Percentiles rank a stretch among this genome's conserved stretches.
These are phyloP conservation scores for Aureobasidium sp. DNA, from an alignment of 2,329 filamentous ascomycete genomes.

Conservation along the genomic window DNA sequence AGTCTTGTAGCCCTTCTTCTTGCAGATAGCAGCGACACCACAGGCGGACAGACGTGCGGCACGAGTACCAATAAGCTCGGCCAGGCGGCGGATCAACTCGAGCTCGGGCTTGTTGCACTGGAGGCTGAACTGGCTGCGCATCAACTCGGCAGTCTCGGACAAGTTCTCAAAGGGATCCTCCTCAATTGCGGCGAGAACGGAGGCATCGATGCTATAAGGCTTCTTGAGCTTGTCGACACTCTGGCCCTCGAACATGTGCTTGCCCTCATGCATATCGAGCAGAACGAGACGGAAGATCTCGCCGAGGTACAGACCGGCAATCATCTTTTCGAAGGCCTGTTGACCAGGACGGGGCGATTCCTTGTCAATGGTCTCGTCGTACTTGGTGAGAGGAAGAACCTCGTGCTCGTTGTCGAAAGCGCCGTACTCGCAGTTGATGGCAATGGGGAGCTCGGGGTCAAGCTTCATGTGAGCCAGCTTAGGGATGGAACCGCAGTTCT, in stretches of 20 bases:
- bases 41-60: constrained; percentile 89
- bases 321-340: constrained; percentile 41
- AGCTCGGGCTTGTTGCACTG: constrained; percentile 68
- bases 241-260: constrained; percentile 70
- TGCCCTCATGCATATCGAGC: constrained; percentile 54
- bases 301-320: constrained; percentile 40
- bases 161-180: constrained; percentile 96
- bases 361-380: constrained; percentile 38
- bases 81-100: constrained; percentile 78
- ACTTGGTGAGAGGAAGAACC: constrained; percentile 76
- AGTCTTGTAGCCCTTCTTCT: constrained; percentile 81
- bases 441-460: constrained; percentile 74
- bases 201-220: constrained; percentile 83
- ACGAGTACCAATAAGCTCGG: constrained; percentile 91
- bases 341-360: constrained; percentile 40
- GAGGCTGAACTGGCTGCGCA: constrained; percentile 69
- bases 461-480: constrained; percentile 91
- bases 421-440: constrained; percentile 97
- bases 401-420: constrained; percentile 92
- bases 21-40: constrained; percentile 92
- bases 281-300: constrained; percentile 40
- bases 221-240: constrained; percentile 74
- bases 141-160: constrained; percentile 76
- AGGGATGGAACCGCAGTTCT: constrained; percentile 80
- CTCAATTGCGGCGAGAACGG: constrained; percentile 88